These are phyloP conservation scores for Termitomyces sp. DNA, from an alignment of 768 basidiomycete species.

Conservation along the genomic window DNA sequence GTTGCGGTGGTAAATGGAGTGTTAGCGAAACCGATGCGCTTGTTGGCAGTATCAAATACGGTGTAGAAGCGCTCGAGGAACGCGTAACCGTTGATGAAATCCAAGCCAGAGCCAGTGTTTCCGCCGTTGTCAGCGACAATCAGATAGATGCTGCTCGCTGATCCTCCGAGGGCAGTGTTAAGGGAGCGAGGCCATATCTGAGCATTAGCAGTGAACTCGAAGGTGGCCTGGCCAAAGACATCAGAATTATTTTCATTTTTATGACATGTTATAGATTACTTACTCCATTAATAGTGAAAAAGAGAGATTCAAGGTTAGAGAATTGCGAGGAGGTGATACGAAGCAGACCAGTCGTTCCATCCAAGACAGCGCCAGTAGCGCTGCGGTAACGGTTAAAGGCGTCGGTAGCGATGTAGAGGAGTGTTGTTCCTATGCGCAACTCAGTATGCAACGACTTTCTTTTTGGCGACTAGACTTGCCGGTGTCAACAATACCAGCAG, in stretches of 20 bases:
- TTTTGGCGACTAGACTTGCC: constrained; percentile 20
- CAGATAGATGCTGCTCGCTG: constrained; percentile 21
- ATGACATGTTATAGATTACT: constrained; percentile 11
- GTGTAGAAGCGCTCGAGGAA: too few species aligned
- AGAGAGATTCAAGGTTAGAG: constrained; percentile 41
- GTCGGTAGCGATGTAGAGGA: constrained; percentile 42
- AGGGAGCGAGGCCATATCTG: constrained; percentile 30
- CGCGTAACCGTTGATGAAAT: too few species aligned
- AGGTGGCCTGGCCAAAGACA: constrained; percentile 20
- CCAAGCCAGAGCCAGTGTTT: constrained; percentile 34
- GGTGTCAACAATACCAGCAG: constrained; percentile 58
- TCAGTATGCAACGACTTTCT: neutral
- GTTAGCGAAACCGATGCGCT: constrained; percentile 50
- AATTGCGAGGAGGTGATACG: constrained; percentile 45
- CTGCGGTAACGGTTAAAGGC: constrained; percentile 35
- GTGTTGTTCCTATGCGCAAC: constrained; percentile 33
- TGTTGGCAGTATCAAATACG: constrained; percentile 50
- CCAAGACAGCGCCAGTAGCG: constrained; percentile 37
- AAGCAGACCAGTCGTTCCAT: constrained; percentile 40
- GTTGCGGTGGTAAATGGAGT: constrained; percentile 44
- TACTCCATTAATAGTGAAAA: constrained; percentile 49
- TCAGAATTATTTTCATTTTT: neutral
- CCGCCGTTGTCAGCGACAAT: constrained; percentile 31
- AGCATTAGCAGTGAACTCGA: constrained; percentile 31
- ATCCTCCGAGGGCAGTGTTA: constrained; percentile 27